Evolutionary conservation across 106 monocot species (phyloP).

Genomic region (Hemerocallis citrina): DNA sequence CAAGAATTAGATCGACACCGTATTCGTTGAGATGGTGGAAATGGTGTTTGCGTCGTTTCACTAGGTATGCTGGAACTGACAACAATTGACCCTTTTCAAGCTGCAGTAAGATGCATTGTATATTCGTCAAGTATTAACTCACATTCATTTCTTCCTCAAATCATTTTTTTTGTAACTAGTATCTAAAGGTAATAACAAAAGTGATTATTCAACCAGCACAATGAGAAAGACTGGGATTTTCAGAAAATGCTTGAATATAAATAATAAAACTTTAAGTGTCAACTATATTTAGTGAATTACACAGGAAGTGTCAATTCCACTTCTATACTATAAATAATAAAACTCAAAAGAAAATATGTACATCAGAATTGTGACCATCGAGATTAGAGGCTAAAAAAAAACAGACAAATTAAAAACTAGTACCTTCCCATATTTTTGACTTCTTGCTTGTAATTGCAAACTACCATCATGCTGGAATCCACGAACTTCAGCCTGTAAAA

Average conservation of each 20-base stretch:
- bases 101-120: too few species aligned
- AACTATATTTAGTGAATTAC: too few species aligned
- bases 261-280: too few species aligned
- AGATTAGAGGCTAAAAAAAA: not conserved
- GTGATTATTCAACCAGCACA: too few species aligned
- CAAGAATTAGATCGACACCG: conserved; percentile 74
- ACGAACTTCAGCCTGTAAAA: conserved; percentile 88
- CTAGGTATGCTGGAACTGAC: conserved; percentile 62
- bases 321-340: too few species aligned
- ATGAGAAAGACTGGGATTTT: too few species aligned
- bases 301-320: not conserved
- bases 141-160: too few species aligned
- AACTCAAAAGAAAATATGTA: not conserved
- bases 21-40: conserved; percentile 90
- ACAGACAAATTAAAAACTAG: not conserved
- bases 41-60: conserved; percentile 91
- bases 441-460: conserved; percentile 95
- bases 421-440: conserved; percentile 99
- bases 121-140: too few species aligned
- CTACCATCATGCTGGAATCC: conserved; percentile 97
- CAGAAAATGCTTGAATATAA: too few species aligned
- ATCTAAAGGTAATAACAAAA: too few species aligned
- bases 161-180: too few species aligned
- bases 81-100: conserved; percentile 88
- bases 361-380: not conserved